These are phyloP conservation scores for Graphilbum sp. DNA, from an alignment of 2,329 filamentous ascomycete genomes.

Conservation along the genomic window DNA sequence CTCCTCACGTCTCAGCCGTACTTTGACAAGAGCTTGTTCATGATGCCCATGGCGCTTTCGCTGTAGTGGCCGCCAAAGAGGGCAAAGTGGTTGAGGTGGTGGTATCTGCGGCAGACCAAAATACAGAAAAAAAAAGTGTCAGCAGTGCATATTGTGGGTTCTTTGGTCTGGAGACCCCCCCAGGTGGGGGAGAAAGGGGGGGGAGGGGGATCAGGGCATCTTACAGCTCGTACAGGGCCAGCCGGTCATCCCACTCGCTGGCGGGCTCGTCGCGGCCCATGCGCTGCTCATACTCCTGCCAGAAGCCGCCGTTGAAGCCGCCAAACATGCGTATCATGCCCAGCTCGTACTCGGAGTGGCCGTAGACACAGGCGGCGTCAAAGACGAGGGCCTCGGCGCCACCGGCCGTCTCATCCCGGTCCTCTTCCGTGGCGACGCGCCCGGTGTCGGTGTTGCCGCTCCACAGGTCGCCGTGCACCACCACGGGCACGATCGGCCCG, in stretches of 20 bases:
- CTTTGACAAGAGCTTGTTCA: conserved; percentile 56
- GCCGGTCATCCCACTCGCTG: conserved; percentile 71
- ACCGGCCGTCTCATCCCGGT: conserved; percentile 13
- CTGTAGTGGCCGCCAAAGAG: conserved; percentile 73
- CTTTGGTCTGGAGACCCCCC: too few relatives aligned
- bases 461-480: conserved; percentile 91
- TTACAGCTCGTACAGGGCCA: conserved; percentile 68
- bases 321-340: conserved; percentile 97
- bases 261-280: conserved; percentile 67
- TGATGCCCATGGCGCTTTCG: conserved; percentile 60
- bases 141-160: too few relatives aligned
- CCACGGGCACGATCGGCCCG: conserved; percentile 48
- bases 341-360: conserved; percentile 76
- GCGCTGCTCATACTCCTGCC: conserved; percentile 58
- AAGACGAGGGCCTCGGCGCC: conserved; percentile 60
- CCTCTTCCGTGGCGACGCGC: conserved; percentile 28
- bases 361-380: conserved; percentile 68
- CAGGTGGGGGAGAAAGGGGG: not conserved
- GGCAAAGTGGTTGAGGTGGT: conserved; percentile 77
- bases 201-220: too few relatives aligned
- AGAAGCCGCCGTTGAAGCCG: conserved; percentile 57
- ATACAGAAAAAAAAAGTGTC: not conserved
- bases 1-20: conserved; percentile 46
- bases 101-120: conserved; percentile 41
- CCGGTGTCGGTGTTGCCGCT: conserved; percentile 64